These are phyloP conservation scores for Heritiera fomes DNA, from an alignment of 345 rosid species.

Conservation along the genomic window DNA sequence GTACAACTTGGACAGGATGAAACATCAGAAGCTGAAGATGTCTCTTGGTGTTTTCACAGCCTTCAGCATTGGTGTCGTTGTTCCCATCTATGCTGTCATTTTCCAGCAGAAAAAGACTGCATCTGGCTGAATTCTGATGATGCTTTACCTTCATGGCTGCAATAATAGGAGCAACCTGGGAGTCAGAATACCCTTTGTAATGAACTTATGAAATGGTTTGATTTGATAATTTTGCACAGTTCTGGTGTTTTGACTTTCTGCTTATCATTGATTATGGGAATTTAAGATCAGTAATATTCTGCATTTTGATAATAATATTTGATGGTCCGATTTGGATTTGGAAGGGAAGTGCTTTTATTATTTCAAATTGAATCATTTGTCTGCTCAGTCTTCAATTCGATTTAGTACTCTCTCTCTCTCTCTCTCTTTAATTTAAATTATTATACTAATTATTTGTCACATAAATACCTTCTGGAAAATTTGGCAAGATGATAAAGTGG, in stretches of 20 bases:
- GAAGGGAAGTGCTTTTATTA: neutral
- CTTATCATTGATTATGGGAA: constrained; percentile 16
- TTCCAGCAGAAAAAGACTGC: constrained; percentile 96
- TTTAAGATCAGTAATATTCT: neutral
- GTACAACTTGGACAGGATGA: constrained; percentile 98
- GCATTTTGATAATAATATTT: constrained; percentile 16
- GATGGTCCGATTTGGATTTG: neutral
- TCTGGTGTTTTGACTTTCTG: neutral
- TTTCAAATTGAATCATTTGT: neutral
- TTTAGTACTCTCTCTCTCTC: too few species aligned
- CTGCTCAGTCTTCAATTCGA: neutral
- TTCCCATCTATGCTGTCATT: constrained; percentile 87
- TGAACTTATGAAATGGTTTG: constrained; percentile 16
- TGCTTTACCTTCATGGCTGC: constrained; percentile 13
- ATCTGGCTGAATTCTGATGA: constrained; percentile 44
- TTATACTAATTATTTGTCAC: too few species aligned
- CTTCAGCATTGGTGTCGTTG: constrained; percentile 79
- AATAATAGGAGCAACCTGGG: constrained; percentile 30
- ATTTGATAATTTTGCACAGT: neutral
- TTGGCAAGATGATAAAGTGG: too few species aligned
- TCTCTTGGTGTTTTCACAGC: constrained; percentile 80
- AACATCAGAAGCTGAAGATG: constrained; percentile 75
- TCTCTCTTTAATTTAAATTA: too few species aligned
- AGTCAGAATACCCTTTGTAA: constrained; percentile 10
- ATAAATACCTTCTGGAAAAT: too few species aligned